Percentiles rank a stretch among this genome's conserved stretches.
Conservation (phyloP, 306 rosid genomes). For the Quillaja saponaria region DNA sequence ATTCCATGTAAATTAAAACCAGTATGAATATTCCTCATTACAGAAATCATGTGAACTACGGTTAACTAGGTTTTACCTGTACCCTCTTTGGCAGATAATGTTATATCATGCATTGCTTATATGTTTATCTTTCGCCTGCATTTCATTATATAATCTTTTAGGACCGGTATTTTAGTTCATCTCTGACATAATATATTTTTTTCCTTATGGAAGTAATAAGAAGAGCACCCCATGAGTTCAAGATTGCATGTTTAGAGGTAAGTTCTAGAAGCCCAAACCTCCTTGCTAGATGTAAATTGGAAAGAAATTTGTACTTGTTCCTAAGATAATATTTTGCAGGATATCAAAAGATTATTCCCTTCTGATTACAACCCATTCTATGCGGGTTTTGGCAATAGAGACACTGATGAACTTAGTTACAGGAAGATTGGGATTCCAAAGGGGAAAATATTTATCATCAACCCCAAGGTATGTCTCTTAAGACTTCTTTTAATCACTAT, state of each 20-base stretch:
- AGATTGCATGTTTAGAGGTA: slow-evolving; percentile 98
- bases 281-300: slow-evolving; percentile 10
- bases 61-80: slow-evolving; percentile 1
- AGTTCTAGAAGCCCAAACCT: slow-evolving; percentile 20
- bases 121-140: slow-evolving; percentile 5
- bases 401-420: slow-evolving; percentile 96
- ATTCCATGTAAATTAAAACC: background rate
- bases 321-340: slow-evolving; percentile 48
- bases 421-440: slow-evolving; percentile 93
- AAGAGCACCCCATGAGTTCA: slow-evolving; percentile 99
- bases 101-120: slow-evolving; percentile 5
- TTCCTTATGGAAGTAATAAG: slow-evolving; percentile 68
- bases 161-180: background rate
- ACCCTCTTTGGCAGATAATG: slow-evolving; percentile 5
- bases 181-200: slow-evolving; percentile 36
- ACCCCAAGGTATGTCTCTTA: slow-evolving; percentile 80
- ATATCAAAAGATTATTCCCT: slow-evolving; percentile 86
- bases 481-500: slow-evolving; percentile 7
- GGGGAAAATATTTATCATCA: slow-evolving; percentile 93
- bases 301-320: slow-evolving; percentile 3
- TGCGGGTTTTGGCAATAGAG: slow-evolving; percentile 96
- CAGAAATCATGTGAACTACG: slow-evolving; percentile 3
- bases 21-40: slow-evolving; percentile 17
- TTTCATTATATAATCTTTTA: background rate
- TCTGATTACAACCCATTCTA: slow-evolving; percentile 93